Evolutionary conservation across 257 asterid genomes (phyloP).

Genomic region (Fraxinus anomala): DNA sequence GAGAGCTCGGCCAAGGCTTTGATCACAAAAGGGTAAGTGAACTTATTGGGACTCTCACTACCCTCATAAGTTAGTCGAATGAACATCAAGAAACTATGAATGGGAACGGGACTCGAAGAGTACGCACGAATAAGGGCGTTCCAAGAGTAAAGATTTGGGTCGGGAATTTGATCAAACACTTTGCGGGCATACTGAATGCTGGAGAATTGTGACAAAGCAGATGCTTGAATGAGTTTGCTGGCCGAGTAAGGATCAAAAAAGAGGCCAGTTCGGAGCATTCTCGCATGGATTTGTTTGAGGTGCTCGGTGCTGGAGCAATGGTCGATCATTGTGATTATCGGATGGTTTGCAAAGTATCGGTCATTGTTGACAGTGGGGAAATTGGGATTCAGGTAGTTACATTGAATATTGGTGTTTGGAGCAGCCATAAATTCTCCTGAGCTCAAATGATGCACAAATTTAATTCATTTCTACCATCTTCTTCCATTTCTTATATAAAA

Average conservation of each 20-base stretch:
- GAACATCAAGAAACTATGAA: constrained; percentile 41
- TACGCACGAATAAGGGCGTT: constrained; percentile 70
- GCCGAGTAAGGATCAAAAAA: constrained; percentile 67
- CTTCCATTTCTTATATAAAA: not conserved
- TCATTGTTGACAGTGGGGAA: constrained; percentile 42
- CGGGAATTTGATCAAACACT: constrained; percentile 77
- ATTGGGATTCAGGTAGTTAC: constrained; percentile 22
- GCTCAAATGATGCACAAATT: not conserved
- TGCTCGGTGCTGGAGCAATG: constrained; percentile 48
- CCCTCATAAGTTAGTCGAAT: constrained; percentile 44
- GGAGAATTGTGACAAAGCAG: constrained; percentile 52
- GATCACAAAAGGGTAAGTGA: constrained; percentile 78
- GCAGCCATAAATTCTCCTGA: constrained; percentile 40
- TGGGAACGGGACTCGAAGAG: constrained; percentile 49
- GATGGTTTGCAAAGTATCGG: constrained; percentile 60
- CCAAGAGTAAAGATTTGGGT: constrained; percentile 74
- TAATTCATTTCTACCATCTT: not conserved
- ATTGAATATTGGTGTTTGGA: constrained; percentile 25
- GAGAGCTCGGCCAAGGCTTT: constrained; percentile 64
- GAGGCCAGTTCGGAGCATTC: constrained; percentile 69
- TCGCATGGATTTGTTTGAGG: constrained; percentile 75
- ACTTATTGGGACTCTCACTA: constrained; percentile 57
- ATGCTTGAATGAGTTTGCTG: constrained; percentile 66
- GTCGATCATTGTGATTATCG: constrained; percentile 48
- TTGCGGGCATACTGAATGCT: constrained; percentile 63